Percentiles rank a stretch among this genome's conserved stretches.
phyloP scores from a whole-genome alignment of 257 asterid genomes.

The Scutellaria baicalensis region DNA sequence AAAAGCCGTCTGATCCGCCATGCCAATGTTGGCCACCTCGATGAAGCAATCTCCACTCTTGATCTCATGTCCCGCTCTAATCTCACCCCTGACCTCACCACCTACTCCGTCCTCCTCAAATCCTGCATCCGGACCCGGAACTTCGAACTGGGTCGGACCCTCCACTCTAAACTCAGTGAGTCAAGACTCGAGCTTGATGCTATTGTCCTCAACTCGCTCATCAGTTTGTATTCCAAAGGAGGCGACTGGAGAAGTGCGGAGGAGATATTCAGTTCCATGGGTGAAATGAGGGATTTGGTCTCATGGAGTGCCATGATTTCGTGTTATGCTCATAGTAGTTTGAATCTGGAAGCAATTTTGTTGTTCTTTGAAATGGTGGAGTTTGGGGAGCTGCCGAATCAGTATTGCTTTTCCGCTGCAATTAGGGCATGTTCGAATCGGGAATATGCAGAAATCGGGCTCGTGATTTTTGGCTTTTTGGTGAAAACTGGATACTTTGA shows the following conservation, averaged over 20 bases:
- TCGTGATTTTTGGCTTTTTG: conserved; percentile 59
- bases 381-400: conserved; percentile 64
- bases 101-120: conserved; percentile 80
- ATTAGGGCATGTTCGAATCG: conserved; percentile 63
- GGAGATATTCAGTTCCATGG: conserved; percentile 55
- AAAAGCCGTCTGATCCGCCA: conserved; percentile 50
- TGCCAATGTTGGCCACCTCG: conserved; percentile 52
- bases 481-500: conserved; percentile 65
- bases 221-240: conserved; percentile 67
- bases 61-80: conserved; percentile 52
- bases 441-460: conserved; percentile 44
- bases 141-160: conserved; percentile 37
- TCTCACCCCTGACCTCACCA: conserved; percentile 58
- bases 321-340: conserved; percentile 50
- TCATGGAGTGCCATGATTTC: conserved; percentile 96
- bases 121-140: conserved; percentile 81
- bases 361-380: conserved; percentile 62
- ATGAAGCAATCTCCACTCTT: conserved; percentile 68
- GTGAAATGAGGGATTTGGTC: conserved; percentile 53
- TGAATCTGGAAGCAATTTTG: conserved; percentile 40
- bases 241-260: conserved; percentile 62
- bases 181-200: conserved; percentile 52
- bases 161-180: conserved; percentile 48
- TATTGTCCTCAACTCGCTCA: conserved; percentile 68
- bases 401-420: conserved; percentile 67